phyloP scores from a whole-genome alignment of 164 flowering plant genomes.

The Echeveria elegans region DNA sequence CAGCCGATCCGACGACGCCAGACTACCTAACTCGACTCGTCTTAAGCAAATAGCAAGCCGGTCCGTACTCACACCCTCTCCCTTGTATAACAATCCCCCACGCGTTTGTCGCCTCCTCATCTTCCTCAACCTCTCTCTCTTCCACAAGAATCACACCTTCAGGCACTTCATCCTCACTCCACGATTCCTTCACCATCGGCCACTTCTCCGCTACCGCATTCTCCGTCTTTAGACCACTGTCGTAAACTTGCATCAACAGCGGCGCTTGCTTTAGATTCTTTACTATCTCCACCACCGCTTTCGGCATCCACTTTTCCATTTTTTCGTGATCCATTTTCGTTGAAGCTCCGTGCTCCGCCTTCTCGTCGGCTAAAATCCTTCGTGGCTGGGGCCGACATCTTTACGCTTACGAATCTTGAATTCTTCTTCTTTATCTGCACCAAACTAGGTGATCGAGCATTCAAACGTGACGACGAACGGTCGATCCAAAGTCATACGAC shows the following conservation, averaged over 20 bases:
- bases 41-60: constrained; percentile 42
- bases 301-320: constrained; percentile 39
- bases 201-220: constrained; percentile 19
- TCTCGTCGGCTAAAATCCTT: background rate
- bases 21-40: constrained; percentile 26
- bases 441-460: background rate
- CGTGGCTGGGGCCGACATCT: background rate
- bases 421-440: background rate
- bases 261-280: constrained; percentile 41
- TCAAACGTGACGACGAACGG: background rate
- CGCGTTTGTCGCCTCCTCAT: constrained; percentile 19
- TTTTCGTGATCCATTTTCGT: constrained; percentile 13
- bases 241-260: constrained; percentile 25
- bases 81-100: constrained; percentile 54
- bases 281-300: constrained; percentile 43
- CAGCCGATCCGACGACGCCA: constrained; percentile 19
- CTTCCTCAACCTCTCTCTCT: constrained; percentile 16
- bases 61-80: constrained; percentile 26
- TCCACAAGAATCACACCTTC: constrained; percentile 54
- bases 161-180: constrained; percentile 16
- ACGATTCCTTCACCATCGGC: constrained; percentile 20
- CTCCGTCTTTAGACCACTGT: constrained; percentile 28
- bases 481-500: background rate
- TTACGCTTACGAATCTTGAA: background rate
- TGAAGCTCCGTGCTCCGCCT: background rate